Evolutionary conservation across 129 eudicot species (phyloP), one percentile per base, ranked within the genome.

Genomic region (Heracleum sosnowskyi): DNA sequence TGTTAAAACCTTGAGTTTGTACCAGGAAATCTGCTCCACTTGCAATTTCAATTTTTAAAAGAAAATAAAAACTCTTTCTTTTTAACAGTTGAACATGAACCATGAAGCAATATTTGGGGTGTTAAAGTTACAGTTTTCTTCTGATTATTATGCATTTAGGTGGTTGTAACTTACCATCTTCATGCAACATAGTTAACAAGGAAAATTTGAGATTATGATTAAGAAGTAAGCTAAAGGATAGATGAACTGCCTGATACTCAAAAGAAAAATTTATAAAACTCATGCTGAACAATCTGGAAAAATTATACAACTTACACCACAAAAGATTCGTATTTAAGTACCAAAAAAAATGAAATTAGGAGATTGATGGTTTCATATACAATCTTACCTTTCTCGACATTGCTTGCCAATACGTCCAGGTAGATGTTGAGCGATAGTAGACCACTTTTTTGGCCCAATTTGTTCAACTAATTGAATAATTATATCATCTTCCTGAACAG

Each of bases 351-450:
- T 13, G 28, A 11, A 64, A 45, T 29, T 35, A 37, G 44, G 78
- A 28, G 22, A 31, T 57, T 29, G 36, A 82, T 31, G 77, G 55
- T 41, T 69, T 69, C 72, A 44, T 13, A 74, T 42, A 13, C 45
- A 49, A 62, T 69, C 79, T 78, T 79, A 93, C 98, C 98, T 86
- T 85, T 93, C 98, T 29, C 98, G 91, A 76, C 98, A 93, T 77
- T 93, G 98, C 81, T 93, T 89, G 49, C 98, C 98, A 55, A 89
- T 93, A 75, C 98, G 98, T n/a, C 98, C 97, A 76, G 90, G 88
- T 80, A 93, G 82, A 85, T 83, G 88, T 76, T 91, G 88, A 31
- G 98, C 96, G 80, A 93, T 91, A 31, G 90, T 88, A 71, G 98
- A 93, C 98, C 98, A 93, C 75, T 91, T 91, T 82, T 91, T 91